Evolutionary conservation across 306 rosid genomes (phyloP).

Genomic region (Malus orientalis): DNA sequence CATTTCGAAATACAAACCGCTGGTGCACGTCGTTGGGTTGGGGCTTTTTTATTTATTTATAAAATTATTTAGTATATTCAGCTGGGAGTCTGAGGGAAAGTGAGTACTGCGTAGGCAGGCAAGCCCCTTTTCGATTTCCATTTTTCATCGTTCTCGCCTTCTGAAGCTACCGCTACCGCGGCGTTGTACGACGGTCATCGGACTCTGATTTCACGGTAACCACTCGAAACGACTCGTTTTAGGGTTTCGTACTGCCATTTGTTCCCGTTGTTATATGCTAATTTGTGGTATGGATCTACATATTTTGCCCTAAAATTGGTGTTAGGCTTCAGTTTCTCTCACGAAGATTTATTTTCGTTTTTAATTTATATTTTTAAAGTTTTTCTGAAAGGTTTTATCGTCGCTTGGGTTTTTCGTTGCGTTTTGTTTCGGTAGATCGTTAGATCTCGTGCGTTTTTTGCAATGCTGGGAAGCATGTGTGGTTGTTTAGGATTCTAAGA

Average conservation of each 20-base stretch:
- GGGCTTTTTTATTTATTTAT: background rate
- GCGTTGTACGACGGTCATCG: slow-evolving; percentile 1
- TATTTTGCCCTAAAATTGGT: background rate
- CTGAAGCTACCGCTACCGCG: slow-evolving; percentile 7
- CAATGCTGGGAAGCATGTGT: slow-evolving; percentile 2
- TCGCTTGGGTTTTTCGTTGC: background rate
- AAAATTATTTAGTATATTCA: background rate
- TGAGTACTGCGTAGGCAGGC: background rate
- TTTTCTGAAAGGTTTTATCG: background rate
- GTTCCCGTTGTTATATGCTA: background rate
- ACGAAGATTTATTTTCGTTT: background rate
- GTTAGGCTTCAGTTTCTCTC: background rate
- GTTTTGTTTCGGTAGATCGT: background rate
- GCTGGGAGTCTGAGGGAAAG: background rate
- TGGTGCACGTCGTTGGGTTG: background rate
- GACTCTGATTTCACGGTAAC: background rate
- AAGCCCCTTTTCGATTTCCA: background rate
- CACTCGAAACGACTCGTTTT: background rate
- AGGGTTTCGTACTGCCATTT: background rate
- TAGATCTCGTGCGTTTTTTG: slow-evolving; percentile 2
- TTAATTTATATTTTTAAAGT: background rate
- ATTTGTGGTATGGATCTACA: slow-evolving; percentile 6
- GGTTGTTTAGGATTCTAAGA: background rate
- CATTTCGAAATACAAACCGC: background rate
- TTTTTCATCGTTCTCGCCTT: background rate